Conservation (phyloP, 2,329 filamentous ascomycete genomes). For the Plenodomus tracheiphilus region DNA sequence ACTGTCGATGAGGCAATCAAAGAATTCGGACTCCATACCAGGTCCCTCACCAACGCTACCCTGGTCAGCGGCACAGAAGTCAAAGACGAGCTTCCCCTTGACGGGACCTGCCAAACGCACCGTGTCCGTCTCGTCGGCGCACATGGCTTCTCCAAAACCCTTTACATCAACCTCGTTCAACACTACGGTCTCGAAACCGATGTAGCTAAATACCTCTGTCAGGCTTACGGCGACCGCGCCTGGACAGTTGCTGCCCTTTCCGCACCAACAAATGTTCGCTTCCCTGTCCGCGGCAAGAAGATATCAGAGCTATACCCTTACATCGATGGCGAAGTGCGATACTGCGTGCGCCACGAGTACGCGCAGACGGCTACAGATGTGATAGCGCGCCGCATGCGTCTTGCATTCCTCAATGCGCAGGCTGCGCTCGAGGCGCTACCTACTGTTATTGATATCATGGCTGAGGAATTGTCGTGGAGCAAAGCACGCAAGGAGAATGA, state of each 20-base stretch:
- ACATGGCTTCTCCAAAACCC: slow-evolving; percentile 84
- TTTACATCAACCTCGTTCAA: slow-evolving; percentile 94
- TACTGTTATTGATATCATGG: slow-evolving; percentile 86
- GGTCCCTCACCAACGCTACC: slow-evolving; percentile 62
- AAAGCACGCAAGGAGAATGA: slow-evolving; percentile 71
- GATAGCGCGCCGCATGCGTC: slow-evolving; percentile 77
- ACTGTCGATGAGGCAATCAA: slow-evolving; percentile 79
- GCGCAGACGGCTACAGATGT: slow-evolving; percentile 90
- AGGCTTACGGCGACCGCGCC: slow-evolving; percentile 87
- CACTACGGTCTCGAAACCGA: slow-evolving; percentile 91
- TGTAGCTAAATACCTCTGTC: slow-evolving; percentile 83
- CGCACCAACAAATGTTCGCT: slow-evolving; percentile 73
- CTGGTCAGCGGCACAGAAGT: slow-evolving; percentile 72
- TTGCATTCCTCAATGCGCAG: slow-evolving; percentile 91
- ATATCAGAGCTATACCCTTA: slow-evolving; percentile 84
- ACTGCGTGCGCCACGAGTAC: slow-evolving; percentile 86
- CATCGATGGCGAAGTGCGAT: slow-evolving; percentile 87
- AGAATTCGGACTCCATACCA: slow-evolving; percentile 65
- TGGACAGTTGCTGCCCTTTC: slow-evolving; percentile 88
- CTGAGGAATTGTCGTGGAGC: slow-evolving; percentile 79
- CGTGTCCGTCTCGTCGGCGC: slow-evolving; percentile 79
- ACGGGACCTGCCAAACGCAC: slow-evolving; percentile 81
- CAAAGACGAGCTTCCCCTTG: slow-evolving; percentile 70
- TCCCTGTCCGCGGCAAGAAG: slow-evolving; percentile 79
- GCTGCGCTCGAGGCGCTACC: slow-evolving; percentile 86